Conservation (phyloP, 2,329 filamentous ascomycete species). For the Talaromyces sp. region DNA sequence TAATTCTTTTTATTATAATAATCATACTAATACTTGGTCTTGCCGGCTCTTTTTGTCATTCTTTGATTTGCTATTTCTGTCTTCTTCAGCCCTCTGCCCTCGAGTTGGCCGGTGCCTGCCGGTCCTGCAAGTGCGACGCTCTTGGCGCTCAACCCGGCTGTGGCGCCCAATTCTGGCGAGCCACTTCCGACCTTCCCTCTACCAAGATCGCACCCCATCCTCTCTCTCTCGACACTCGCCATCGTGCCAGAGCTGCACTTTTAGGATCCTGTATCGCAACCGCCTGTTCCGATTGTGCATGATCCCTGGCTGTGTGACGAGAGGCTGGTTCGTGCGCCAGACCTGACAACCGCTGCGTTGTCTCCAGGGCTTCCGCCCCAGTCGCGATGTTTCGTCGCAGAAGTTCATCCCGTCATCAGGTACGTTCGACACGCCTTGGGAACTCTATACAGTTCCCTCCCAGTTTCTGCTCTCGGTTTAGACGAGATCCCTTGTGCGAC, state of each 20-base stretch:
- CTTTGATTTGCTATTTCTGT: not conserved
- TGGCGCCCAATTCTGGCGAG: conserved; percentile 9
- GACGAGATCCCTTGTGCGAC: not conserved
- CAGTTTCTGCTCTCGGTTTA: not conserved
- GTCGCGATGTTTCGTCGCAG: conserved; percentile 14
- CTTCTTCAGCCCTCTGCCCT: not conserved
- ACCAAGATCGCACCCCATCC: not conserved
- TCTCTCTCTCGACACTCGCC: not conserved
- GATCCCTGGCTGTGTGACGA: conserved; percentile 2
- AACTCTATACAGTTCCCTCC: not conserved
- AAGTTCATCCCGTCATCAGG: conserved; percentile 15
- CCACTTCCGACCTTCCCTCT: conserved; percentile 1
- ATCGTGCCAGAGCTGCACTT: not conserved
- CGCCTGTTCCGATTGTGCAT: not conserved
- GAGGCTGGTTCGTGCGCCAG: not conserved
- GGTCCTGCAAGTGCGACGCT: not conserved
- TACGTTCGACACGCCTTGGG: conserved; percentile 1
- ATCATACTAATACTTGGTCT: not conserved
- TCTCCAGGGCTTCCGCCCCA: conserved; percentile 4
- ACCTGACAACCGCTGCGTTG: not conserved
- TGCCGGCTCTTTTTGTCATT: not conserved
- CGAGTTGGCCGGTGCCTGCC: not conserved
- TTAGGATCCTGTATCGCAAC: not conserved
- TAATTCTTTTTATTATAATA: not conserved
- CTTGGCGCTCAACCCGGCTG: not conserved